Evolutionary conservation across 441 rosid genomes (phyloP), one percentile per base, ranked within the genome.

Genomic region (Metrosideros polymorpha): DNA sequence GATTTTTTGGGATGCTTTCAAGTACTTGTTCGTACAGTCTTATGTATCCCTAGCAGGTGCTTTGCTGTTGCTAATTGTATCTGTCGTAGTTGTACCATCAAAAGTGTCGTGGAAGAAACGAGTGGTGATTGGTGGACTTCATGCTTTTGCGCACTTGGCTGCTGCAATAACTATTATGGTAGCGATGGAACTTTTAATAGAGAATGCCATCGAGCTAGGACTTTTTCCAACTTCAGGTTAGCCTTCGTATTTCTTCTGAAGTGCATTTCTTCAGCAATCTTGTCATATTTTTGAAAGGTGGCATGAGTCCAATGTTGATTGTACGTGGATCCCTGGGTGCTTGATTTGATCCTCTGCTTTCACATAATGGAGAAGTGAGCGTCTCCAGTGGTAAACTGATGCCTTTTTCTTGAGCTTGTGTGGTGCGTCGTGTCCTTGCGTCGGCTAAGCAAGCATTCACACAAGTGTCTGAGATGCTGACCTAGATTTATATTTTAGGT

Each of bases 181-280:
- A 92, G 93, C 96, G 86, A 84, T 98, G 91, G 99, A 98, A n/a
- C n/a, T n/a, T n/a, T n/a, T n/a, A n/a, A n/a, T n/a, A n/a, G n/a
- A n/a, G n/a, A n/a, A n/a, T n/a, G n/a, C n/a, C n/a, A n/a, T n/a
- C n/a, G n/a, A n/a, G n/a, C n/a, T n/a, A n/a, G n/a, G 95, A 47
- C 94, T 98, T 8, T 94, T 98, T 45, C 99, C 98, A 88, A 96
- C 98, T 82, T 96, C 99, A 85, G 99, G 99, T 93, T 85, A 88
- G 90, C 87, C 77, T 75, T 82, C 56, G 53, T 47, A 50, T 45
- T 43, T 61, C 27, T 56, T 56, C 71, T 79, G 84, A 63, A 52
- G 77, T 47, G 13, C 61, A 35, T 45, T 45, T 29, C 49, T 47
- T 50, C 27, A 30, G 61, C 61, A 56, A 56, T 56, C 30, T 25